Conservation (phyloP, 306 rosid genomes). For the Begonia loranthoides region DNA sequence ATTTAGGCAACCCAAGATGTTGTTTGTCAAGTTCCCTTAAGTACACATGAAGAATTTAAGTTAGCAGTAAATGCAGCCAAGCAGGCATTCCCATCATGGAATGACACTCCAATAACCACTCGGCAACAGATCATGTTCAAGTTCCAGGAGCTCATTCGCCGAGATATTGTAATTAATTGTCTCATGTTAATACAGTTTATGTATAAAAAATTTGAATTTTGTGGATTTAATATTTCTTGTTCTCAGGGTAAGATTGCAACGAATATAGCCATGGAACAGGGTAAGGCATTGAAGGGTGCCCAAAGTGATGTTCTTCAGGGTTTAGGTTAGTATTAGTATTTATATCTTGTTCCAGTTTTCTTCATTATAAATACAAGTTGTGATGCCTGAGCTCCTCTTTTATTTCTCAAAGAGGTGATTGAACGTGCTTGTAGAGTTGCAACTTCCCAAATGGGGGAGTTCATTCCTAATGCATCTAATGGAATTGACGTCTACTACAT, state of each 20-base stretch:
- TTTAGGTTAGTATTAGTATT: slow-evolving; percentile 41
- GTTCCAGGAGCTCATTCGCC: slow-evolving; percentile 55
- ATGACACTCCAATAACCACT: slow-evolving; percentile 36
- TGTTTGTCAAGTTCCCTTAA: slow-evolving; percentile 58
- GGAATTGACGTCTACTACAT: slow-evolving; percentile 59
- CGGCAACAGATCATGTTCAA: slow-evolving; percentile 62
- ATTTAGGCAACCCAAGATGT: slow-evolving; percentile 81
- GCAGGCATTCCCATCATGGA: slow-evolving; percentile 64
- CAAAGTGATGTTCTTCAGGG: slow-evolving; percentile 52
- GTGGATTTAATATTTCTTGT: slow-evolving; percentile 5
- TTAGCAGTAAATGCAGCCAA: slow-evolving; percentile 63
- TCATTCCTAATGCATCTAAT: slow-evolving; percentile 46
- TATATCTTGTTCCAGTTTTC: slow-evolving; percentile 9
- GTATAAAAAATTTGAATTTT: slow-evolving; percentile 7
- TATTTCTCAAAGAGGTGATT: slow-evolving; percentile 44
- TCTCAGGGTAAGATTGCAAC: slow-evolving; percentile 51
- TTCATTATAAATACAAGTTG: slow-evolving; percentile 5
- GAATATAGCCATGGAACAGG: slow-evolving; percentile 49
- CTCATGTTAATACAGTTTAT: not conserved
- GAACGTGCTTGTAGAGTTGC: slow-evolving; percentile 69
- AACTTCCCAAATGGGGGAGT: slow-evolving; percentile 55
- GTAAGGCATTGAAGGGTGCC: slow-evolving; percentile 52
- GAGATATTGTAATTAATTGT: slow-evolving; percentile 48
- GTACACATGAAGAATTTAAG: slow-evolving; percentile 61
- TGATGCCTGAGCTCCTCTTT: slow-evolving; percentile 3